These are phyloP conservation scores for Phytomonas sp. DNA, from an alignment of 208 protist species.

Conservation along the genomic window DNA sequence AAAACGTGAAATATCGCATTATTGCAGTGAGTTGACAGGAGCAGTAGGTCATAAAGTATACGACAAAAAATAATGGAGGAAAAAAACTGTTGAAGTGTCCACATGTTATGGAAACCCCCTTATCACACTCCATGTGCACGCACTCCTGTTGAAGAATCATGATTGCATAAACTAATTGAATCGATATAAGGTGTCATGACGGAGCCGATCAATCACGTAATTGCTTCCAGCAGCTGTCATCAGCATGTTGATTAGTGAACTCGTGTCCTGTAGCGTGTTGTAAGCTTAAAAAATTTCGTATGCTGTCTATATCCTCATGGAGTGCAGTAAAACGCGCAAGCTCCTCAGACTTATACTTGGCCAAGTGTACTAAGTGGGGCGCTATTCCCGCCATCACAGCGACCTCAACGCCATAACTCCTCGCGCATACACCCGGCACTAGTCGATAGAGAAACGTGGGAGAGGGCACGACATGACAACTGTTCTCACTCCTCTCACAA, in stretches of 20 bases:
- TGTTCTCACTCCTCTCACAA: background rate
- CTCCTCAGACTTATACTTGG: constrained; percentile 48
- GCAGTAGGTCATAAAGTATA: background rate
- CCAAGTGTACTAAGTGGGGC: constrained; percentile 38
- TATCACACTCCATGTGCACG: background rate
- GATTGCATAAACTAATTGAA: background rate
- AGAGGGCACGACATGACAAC: constrained; percentile 12
- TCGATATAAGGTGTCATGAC: background rate
- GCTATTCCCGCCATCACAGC: constrained; percentile 82
- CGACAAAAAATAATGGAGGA: background rate
- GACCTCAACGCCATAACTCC: constrained; percentile 90
- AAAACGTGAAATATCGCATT: background rate
- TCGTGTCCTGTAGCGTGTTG: background rate
- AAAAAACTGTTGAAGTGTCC: background rate
- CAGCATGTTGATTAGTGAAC: background rate
- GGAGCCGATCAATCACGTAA: background rate
- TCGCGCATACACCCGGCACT: constrained; percentile 70
- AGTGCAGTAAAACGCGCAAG: constrained; percentile 45
- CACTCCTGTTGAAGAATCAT: background rate
- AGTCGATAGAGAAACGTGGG: constrained; percentile 88
- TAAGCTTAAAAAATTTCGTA: constrained; percentile 3
- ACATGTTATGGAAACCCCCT: background rate
- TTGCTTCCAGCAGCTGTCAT: background rate
- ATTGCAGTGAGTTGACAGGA: background rate
- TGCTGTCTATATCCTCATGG: constrained; percentile 39